These are phyloP conservation scores for Ceratocystis diversiconidia DNA, from an alignment of 2,329 filamentous ascomycete species.

Conservation along the genomic window DNA sequence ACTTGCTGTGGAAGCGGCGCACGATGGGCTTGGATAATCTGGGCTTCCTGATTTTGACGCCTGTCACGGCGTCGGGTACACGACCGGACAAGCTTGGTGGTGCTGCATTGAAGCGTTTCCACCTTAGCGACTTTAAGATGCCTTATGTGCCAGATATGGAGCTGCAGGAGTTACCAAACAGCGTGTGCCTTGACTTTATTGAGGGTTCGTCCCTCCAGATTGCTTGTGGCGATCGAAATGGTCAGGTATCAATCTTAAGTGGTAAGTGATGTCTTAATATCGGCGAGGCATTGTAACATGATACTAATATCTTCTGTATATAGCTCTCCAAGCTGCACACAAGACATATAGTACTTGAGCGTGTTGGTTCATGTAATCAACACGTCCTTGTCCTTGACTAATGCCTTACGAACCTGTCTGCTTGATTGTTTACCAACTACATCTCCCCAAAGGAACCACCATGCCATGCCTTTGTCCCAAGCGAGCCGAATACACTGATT, in stretches of 20 bases:
- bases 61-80: slow-evolving; percentile 34
- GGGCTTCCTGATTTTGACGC: slow-evolving; percentile 69
- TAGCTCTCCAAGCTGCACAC: slow-evolving; percentile 28
- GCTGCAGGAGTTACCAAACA: slow-evolving; percentile 83
- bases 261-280: slow-evolving; percentile 30
- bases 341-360: slow-evolving; percentile 14
- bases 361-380: not conserved
- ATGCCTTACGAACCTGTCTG: slow-evolving; percentile 10
- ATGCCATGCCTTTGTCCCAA: too few species aligned
- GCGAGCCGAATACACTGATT: too few species aligned
- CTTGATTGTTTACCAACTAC: not conserved
- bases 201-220: slow-evolving; percentile 48
- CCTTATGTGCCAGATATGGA: slow-evolving; percentile 82
- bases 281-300: not conserved
- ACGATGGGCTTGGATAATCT: slow-evolving; percentile 73
- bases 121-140: slow-evolving; percentile 66
- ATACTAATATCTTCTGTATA: slow-evolving; percentile 13
- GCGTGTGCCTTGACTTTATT: slow-evolving; percentile 48
- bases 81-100: slow-evolving; percentile 41
- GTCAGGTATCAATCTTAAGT: slow-evolving; percentile 40
- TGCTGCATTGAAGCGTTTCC: slow-evolving; percentile 56
- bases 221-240: slow-evolving; percentile 47
- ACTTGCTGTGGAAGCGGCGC: slow-evolving; percentile 87
- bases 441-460: not conserved
- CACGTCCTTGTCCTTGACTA: not conserved